Evolutionary conservation across 2,329 filamentous ascomycete genomes (phyloP), one percentile per base, ranked within the genome.

Genomic region (Fusarium nanum): DNA sequence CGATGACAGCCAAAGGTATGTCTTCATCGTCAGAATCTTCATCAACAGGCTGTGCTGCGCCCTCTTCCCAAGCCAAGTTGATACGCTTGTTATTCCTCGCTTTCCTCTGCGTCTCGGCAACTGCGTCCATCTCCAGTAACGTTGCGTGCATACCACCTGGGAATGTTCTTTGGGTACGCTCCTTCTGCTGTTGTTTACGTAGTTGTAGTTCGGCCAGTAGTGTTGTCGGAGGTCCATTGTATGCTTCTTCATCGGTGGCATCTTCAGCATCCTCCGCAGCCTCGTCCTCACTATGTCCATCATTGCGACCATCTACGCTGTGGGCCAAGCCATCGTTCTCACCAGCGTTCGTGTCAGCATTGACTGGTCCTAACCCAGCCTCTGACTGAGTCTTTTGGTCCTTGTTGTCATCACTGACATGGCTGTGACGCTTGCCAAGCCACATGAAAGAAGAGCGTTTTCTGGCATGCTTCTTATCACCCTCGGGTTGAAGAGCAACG

Each of bases 191-290:
- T 64, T 93, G 90, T 78, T 99, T 98, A 53, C 96, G 91, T 69
- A 97, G 83, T 77, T 98, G 93, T 10, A 99, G 84, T 78, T 99
- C 96, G 1, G 96, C 96, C 25, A 99, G 87, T 1, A 99, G 86
- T 0, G 96, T 99, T 2, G 94, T 97, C 1, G 96, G 96, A 6
- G 90, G 87, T 1, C 92, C 93, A 56, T 90, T 85, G 68, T 88
- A 91, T 2, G 84, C 75, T 4, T 85, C 83, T 41, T 83, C 82
- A 5, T 84, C 81, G 6, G 82, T 83, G 25, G 84, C 81, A 27
- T 84, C 83, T 6, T 83, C 81, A 5, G 81, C 81, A 5, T 82
- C 82, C 5, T 82, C 82, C 13, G 79, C 81, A 10, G 84, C 82
- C 40, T 78, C 77, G 8, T 74, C 77, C 11, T 67, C 68, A 10